Evolutionary conservation across 306 rosid species (phyloP), one percentile per base, ranked within the genome.

Genomic region (Lablab purpureus): DNA sequence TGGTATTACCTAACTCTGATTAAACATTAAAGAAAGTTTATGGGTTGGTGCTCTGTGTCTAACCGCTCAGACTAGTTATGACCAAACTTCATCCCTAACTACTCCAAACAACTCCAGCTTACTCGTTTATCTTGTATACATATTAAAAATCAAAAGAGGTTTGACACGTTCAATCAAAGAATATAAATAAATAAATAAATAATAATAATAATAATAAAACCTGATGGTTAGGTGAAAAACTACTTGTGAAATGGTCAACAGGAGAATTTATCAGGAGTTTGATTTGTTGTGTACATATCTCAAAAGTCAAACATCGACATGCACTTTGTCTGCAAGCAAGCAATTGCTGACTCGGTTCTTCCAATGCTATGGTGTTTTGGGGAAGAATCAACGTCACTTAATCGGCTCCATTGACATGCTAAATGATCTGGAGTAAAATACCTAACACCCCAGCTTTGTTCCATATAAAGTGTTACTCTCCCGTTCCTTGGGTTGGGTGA

Each of bases 101-200:
- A 78, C 81, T 82, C 73, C 41, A 32, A 80, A 72, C 83, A 23
- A 73, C 70, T 74, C 71, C 12, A 65, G 10, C 64, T 67, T 15
- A 67, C 17, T 67, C 63, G 37, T 58, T 78, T 6, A 45, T 66
- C 78, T 30, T 49, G 75, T 41, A 58, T 19, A 21, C 1, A 36
- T n/a, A n/a, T 55, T 70, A 27, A 82, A 74, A 82, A 60, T 63
- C 71, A 56, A 69, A 62, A 78, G 45, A 21, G 66, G 64, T 23
- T 82, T 56, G 76, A 45, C 80, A 71, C 7, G 73, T 80, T 75
- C 71, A 55, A 36, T 70, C 63, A 10, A 51, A 13, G 71, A 19
- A 55, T 32, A n/a, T n/a, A n/a, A n/a, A n/a, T n/a, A n/a, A n/a
- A n/a, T n/a, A n/a, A n/a, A n/a, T n/a, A n/a, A n/a, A n/a, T n/a